Conservation (phyloP, 164 flowering plant species). For the Tinospora cordifolia region DNA sequence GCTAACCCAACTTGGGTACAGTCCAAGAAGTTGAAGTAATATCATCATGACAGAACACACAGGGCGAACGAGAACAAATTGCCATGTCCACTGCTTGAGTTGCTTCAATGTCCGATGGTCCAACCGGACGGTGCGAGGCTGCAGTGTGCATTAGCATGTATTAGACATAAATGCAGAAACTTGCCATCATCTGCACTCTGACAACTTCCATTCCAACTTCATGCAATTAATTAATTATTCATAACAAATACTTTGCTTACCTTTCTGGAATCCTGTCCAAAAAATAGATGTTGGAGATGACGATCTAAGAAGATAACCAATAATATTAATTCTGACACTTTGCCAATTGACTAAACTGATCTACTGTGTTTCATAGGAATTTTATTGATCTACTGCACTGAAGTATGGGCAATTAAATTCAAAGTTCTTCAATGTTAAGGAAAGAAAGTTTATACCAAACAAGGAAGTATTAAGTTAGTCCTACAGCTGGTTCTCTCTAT, state of each 20-base stretch:
- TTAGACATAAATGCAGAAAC: not conserved
- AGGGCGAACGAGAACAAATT: conserved; percentile 85
- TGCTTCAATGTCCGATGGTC: conserved; percentile 60
- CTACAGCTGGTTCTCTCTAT: too few species aligned
- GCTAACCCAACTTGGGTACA: conserved; percentile 79
- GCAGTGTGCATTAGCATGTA: conserved; percentile 25
- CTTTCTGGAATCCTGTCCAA: too few species aligned
- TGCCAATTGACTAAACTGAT: too few species aligned
- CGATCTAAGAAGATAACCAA: not conserved
- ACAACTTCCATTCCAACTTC: not conserved
- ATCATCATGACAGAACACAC: conserved; percentile 84
- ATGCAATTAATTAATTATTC: not conserved
- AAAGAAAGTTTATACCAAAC: too few species aligned
- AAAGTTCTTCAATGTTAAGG: too few species aligned
- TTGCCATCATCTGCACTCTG: not conserved
- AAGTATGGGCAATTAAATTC: too few species aligned
- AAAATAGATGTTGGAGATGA: not conserved
- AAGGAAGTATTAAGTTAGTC: too few species aligned
- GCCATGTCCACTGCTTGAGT: conserved; percentile 95
- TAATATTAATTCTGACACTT: not conserved
- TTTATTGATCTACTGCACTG: too few species aligned
- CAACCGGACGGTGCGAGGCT: conserved; percentile 70
- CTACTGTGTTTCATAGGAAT: too few species aligned
- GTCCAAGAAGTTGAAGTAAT: conserved; percentile 56
- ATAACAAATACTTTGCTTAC: not conserved